Percentiles rank a stretch among this genome's conserved stretches.
Conservation (phyloP, 2,329 filamentous ascomycete species). For the Knufia fluminis region DNA sequence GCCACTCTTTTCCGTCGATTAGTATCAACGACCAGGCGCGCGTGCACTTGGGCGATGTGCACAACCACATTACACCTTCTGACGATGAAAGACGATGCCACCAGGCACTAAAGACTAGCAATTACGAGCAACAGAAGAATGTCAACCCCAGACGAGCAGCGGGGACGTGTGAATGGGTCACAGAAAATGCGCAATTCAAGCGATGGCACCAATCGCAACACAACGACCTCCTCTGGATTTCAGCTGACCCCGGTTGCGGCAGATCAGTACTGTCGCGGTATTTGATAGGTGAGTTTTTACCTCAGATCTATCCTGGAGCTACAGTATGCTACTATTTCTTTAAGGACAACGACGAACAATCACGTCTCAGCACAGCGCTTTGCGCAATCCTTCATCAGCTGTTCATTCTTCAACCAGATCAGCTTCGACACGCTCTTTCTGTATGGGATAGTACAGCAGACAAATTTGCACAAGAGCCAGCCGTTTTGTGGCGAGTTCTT, state of each 20-base stretch:
- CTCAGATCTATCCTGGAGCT: slow-evolving; percentile 5
- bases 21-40: background rate
- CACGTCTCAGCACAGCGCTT: slow-evolving; percentile 24
- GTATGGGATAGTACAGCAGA: slow-evolving; percentile 11
- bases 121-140: slow-evolving; percentile 27
- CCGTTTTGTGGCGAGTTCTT: slow-evolving; percentile 12
- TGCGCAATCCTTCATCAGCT: slow-evolving; percentile 33
- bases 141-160: slow-evolving; percentile 25
- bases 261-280: slow-evolving; percentile 32
- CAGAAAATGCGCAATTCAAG: slow-evolving; percentile 23
- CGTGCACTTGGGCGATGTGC: background rate
- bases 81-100: slow-evolving; percentile 30
- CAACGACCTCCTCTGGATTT: slow-evolving; percentile 31
- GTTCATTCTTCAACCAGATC: slow-evolving; percentile 22
- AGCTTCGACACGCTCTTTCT: slow-evolving; percentile 20
- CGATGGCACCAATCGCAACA: slow-evolving; percentile 21
- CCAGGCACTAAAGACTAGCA: slow-evolving; percentile 10
- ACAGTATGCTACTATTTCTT: slow-evolving; percentile 31
- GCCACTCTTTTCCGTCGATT: background rate
- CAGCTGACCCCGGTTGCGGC: slow-evolving; percentile 34
- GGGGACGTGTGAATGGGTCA: slow-evolving; percentile 29
- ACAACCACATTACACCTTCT: background rate
- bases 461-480: slow-evolving; percentile 4
- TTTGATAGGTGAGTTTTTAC: slow-evolving; percentile 27
- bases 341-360: slow-evolving; percentile 31